These are phyloP conservation scores for Setomelanomma holmii DNA, from an alignment of 2,329 filamentous ascomycete genomes.

Conservation along the genomic window DNA sequence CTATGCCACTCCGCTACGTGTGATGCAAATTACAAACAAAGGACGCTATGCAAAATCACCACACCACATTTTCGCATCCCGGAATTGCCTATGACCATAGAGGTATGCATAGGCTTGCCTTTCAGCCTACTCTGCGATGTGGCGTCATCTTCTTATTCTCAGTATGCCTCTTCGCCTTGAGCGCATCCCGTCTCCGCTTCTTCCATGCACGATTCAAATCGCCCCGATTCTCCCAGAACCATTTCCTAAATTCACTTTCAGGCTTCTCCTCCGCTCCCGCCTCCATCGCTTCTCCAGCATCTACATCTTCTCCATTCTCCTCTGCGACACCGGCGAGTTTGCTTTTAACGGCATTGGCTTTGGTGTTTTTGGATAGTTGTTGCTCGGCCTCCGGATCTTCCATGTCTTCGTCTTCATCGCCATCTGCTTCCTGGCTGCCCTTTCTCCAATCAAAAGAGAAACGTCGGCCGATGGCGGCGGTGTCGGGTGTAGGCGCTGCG, in stretches of 20 bases:
- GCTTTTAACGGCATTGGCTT: slow-evolving; percentile 29
- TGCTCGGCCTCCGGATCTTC: slow-evolving; percentile 27
- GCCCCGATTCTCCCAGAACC: slow-evolving; percentile 64
- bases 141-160: slow-evolving; percentile 61
- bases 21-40: neutral
- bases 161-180: slow-evolving; percentile 66
- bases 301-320: slow-evolving; percentile 36
- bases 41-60: neutral
- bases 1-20: too few relatives aligned
- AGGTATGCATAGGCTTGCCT: too few relatives aligned
- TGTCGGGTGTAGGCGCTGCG: slow-evolving; percentile 93
- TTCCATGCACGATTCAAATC: slow-evolving; percentile 59
- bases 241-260: slow-evolving; percentile 67
- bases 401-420: slow-evolving; percentile 50
- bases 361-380: slow-evolving; percentile 40
- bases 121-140: slow-evolving; percentile 12
- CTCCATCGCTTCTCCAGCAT: slow-evolving; percentile 10
- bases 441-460: slow-evolving; percentile 61
- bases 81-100: too few relatives aligned
- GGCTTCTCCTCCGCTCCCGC: slow-evolving; percentile 39
- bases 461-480: slow-evolving; percentile 74
- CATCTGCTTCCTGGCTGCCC: slow-evolving; percentile 52
- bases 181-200: slow-evolving; percentile 64
- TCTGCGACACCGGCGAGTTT: slow-evolving; percentile 29
- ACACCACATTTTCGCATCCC: too few relatives aligned